These are phyloP conservation scores for Moricandia arvensis DNA, from an alignment of 345 rosid species.

Conservation along the genomic window DNA sequence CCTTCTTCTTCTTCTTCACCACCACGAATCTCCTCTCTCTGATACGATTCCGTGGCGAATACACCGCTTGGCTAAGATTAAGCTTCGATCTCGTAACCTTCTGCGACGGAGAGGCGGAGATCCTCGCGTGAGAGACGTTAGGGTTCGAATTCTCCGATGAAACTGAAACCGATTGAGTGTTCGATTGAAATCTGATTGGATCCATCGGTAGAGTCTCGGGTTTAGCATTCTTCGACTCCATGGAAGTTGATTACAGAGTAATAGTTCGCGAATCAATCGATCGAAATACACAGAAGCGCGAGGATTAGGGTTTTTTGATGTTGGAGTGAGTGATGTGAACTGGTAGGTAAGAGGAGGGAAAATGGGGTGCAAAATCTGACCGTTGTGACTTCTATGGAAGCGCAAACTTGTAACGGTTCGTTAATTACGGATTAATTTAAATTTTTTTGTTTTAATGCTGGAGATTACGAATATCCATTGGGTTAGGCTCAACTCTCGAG, in stretches of 20 bases:
- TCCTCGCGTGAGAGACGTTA: conserved; percentile 43
- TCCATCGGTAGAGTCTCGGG: conserved; percentile 49
- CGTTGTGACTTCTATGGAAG: conserved; percentile 29
- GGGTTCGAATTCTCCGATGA: conserved; percentile 73
- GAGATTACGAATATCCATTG: background rate
- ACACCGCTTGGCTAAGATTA: conserved; percentile 11
- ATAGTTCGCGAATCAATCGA: background rate
- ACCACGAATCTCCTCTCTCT: conserved; percentile 73
- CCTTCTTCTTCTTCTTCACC: conserved; percentile 67
- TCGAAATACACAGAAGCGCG: background rate
- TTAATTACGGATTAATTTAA: conserved; percentile 11
- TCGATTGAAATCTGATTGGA: conserved; percentile 38
- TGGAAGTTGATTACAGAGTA: conserved; percentile 5
- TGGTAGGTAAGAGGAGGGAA: conserved; percentile 10
- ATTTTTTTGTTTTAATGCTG: background rate
- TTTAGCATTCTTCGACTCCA: conserved; percentile 53
- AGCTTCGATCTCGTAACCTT: conserved; percentile 32
- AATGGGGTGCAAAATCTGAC: background rate
- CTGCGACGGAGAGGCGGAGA: conserved; percentile 33
- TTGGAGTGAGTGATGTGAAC: background rate
- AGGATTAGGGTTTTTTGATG: conserved; percentile 22
- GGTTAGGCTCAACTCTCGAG: background rate
- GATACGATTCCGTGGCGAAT: conserved; percentile 63
- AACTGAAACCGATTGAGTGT: conserved; percentile 33
- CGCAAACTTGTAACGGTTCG: conserved; percentile 25